Percentiles rank a stretch among this genome's conserved stretches.
Conservation (phyloP, 148 eudicot genomes). For the Rhododendron henanense region DNA sequence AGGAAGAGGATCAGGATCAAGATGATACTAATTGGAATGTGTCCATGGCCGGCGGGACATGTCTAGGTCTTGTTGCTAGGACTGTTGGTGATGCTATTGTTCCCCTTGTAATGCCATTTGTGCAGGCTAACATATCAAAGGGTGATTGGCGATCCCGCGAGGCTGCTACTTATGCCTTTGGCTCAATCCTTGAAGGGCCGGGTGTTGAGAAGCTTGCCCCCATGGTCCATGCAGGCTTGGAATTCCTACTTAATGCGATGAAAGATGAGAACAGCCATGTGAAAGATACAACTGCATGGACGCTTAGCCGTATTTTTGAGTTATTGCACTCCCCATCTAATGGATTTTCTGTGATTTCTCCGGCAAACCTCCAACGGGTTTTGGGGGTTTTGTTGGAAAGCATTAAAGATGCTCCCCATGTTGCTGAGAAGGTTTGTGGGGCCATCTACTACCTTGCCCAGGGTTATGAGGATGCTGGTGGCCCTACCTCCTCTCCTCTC, state of each 20-base stretch:
- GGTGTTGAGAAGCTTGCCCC: constrained; percentile 51
- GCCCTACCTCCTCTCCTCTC: constrained; percentile 34
- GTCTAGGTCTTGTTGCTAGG: constrained; percentile 61
- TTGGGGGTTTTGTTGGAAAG: constrained; percentile 51
- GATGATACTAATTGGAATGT: constrained; percentile 61
- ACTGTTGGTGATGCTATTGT: constrained; percentile 65
- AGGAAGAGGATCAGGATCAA: constrained; percentile 71
- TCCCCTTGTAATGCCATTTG: constrained; percentile 64
- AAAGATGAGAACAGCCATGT: constrained; percentile 58
- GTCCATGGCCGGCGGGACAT: constrained; percentile 81
- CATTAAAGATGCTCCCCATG: constrained; percentile 51
- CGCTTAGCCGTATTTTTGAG: constrained; percentile 59
- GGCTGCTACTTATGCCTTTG: constrained; percentile 68
- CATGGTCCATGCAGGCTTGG: constrained; percentile 45
- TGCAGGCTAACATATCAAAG: constrained; percentile 48
- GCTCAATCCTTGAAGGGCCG: constrained; percentile 67
- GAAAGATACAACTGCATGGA: constrained; percentile 73
- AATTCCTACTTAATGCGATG: constrained; percentile 54
- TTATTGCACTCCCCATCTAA: constrained; percentile 45
- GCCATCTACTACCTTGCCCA: constrained; percentile 66
- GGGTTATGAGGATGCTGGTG: constrained; percentile 57
- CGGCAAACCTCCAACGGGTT: constrained; percentile 38
- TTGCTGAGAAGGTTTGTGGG: constrained; percentile 65
- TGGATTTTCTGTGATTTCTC: constrained; percentile 44
- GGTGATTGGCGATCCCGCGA: constrained; percentile 58